These are phyloP conservation scores for Smallanthus sonchifolius DNA, from an alignment of 129 eudicot species.

Conservation along the genomic window DNA sequence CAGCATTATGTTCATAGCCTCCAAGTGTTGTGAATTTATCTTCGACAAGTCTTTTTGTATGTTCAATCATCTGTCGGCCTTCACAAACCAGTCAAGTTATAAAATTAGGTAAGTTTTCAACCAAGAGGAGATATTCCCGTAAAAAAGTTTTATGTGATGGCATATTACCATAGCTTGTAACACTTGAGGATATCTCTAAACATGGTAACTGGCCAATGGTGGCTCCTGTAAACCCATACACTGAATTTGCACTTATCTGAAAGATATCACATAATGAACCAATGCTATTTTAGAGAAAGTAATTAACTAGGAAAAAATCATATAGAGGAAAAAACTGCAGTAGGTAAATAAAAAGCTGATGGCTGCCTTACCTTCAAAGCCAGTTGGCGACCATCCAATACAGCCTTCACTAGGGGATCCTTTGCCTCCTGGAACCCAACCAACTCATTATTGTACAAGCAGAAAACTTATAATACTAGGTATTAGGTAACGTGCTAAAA, in stretches of 20 bases:
- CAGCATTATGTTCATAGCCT: slow-evolving; percentile 90
- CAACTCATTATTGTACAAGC: slow-evolving; percentile 1
- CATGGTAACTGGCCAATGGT: slow-evolving; percentile 95
- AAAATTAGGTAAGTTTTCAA: slow-evolving; percentile 7
- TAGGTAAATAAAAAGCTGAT: background rate
- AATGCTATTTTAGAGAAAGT: background rate
- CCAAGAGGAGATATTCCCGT: background rate
- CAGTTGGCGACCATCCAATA: slow-evolving; percentile 97
- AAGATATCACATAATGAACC: slow-evolving; percentile 7
- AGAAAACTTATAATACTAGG: background rate
- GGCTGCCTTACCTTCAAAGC: slow-evolving; percentile 68
- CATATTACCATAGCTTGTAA: slow-evolving; percentile 92
- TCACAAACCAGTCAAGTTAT: slow-evolving; percentile 18
- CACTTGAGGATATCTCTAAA: slow-evolving; percentile 96
- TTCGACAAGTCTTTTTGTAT: slow-evolving; percentile 93
- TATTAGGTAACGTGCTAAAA: background rate
- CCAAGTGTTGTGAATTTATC: slow-evolving; percentile 68
- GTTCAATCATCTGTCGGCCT: slow-evolving; percentile 99
- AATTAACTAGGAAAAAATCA: slow-evolving; percentile 11
- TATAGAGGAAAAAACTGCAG: background rate
- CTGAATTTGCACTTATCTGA: slow-evolving; percentile 98
- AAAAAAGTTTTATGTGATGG: background rate
- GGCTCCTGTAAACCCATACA: slow-evolving; percentile 99
- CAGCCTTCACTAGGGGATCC: slow-evolving; percentile 96
- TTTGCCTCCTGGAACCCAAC: slow-evolving; percentile 72